Percentiles rank a stretch among this genome's conserved stretches.
Evolutionary conservation across 768 basidiomycete genomes (phyloP).

Genomic region (Suillus decipiens): DNA sequence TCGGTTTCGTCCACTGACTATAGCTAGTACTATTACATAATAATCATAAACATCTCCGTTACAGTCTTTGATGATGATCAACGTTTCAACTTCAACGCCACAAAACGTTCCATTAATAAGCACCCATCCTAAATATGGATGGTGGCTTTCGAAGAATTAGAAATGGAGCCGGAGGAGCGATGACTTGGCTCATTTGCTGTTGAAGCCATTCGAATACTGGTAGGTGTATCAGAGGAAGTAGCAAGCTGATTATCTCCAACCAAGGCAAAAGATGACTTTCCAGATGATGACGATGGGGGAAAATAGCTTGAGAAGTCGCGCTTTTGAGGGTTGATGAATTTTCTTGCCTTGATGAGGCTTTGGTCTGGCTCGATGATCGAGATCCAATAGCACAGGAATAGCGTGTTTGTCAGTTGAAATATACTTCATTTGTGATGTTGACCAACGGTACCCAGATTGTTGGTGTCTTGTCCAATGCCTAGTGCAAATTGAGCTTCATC

Average conservation of each 20-base stretch:
- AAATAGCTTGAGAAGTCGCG: neutral
- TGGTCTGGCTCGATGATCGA: neutral
- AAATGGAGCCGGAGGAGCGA: neutral
- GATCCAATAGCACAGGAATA: neutral
- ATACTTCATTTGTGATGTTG: neutral
- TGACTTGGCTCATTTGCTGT: too few species aligned
- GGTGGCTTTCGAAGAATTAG: neutral
- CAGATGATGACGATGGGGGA: neutral
- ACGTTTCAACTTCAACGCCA: too few species aligned
- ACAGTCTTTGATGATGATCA: too few species aligned
- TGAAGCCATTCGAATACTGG: too few species aligned
- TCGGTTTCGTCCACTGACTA: too few species aligned
- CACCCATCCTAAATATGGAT: too few species aligned
- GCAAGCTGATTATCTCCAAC: neutral
- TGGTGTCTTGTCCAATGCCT: neutral
- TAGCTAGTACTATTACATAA: too few species aligned
- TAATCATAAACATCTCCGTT: too few species aligned
- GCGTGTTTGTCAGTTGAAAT: neutral
- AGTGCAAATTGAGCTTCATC: neutral
- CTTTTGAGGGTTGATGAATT: neutral
- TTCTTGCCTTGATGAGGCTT: neutral
- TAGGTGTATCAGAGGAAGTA: neutral
- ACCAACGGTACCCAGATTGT: neutral
- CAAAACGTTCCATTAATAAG: too few species aligned
- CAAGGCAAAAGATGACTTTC: neutral